Evolutionary conservation across 2,329 filamentous ascomycete genomes (phyloP), one percentile per base, ranked within the genome.

Genomic region (Eutypa lata): DNA sequence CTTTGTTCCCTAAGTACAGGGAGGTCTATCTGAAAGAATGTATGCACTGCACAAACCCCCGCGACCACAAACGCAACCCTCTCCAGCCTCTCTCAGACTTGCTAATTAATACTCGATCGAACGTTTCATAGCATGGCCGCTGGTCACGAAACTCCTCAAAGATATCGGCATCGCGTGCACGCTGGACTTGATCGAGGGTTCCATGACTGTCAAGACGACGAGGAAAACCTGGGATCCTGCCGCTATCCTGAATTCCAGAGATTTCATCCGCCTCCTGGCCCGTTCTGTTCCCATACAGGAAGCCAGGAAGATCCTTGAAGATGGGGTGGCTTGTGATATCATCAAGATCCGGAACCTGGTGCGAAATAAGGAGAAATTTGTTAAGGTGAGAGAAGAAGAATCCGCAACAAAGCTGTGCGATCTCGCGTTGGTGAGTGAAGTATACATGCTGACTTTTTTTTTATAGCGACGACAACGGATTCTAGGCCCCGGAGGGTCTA

Each of bases 181-280:
- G 8, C 84, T 99, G 24, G 93, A 99, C 76, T 79, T 99, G 70
- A 89, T 97, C 4, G 92, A 97, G 71, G 94, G 94, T 67, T 91
- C 86, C 69, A 97, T 97, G 93, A 92, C 89, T 0, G 93, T 97
- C 59, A 95, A 93, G 74, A 97, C 94, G 22, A 97, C 93, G 5
- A 81, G 89, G 61, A 92, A 92, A 71, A 91, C 88, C 45, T 90
- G 78, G 69, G 94, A 99, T 67, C 94, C 94, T 7, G 91, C 92
- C 6, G 84, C 92, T 4, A 96, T 99, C 53, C 81, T 99, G 51
- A 96, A 97, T 62, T 92, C 93, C 16, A 85, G 94, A 60, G 94
- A 99, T 70, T 78, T 99, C 57, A 94, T 99, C 70, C 97, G 96
- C 68, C 78, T 99, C 33, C 81, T 99, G 6, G 88, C 94, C 3